Evolutionary conservation across 495 filamentous ascomycete species (phyloP), one percentile per base, ranked within the genome.

Genomic region (Hypoxylon lienhwacheense): DNA sequence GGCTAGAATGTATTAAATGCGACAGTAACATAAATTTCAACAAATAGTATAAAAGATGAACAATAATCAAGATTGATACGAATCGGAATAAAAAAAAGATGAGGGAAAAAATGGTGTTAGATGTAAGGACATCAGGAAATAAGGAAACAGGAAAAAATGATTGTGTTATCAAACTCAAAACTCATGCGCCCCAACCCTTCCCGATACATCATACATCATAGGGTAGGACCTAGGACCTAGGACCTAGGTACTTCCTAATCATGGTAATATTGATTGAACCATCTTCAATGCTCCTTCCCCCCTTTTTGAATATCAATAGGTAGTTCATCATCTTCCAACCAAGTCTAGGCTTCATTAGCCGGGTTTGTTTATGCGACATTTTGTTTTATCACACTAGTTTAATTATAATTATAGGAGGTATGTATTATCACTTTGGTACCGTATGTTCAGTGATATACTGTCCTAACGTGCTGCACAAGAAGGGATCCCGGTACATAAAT

Each of bases 301-400:
- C 45, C 31, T 20, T 20, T 40, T 41, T 56, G 17, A 11, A 37
- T 32, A 34, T 33, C 11, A 31, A n/a, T n/a, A n/a, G n/a, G n/a
- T n/a, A n/a, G n/a, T n/a, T n/a, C n/a, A n/a, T n/a, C n/a, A n/a
- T n/a, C n/a, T n/a, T 41, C 34, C 15, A 28, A 46, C 45, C 46
- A 51, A 55, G 51, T 55, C 57, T 61, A 61, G 57, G 46, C 57
- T 51, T 61, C 51, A 61, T 61, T 61, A 61, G 57, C 57, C 57
- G 57, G 51, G 40, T 29, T 29, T 47, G 33, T 61, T 61, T 52
- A 61, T 55, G 58, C 52, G 41, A 55, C 34, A 47, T 52, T 51
- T 33, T 55, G 51, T 55, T n/a, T n/a, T n/a, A n/a, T n/a, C n/a
- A n/a, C n/a, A n/a, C n/a, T 52, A 55, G 40, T 55, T 12, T 47